Evolutionary conservation across 2,329 filamentous ascomycete genomes (phyloP).

Genomic region (Paraphaeosphaeria sporulosa): DNA sequence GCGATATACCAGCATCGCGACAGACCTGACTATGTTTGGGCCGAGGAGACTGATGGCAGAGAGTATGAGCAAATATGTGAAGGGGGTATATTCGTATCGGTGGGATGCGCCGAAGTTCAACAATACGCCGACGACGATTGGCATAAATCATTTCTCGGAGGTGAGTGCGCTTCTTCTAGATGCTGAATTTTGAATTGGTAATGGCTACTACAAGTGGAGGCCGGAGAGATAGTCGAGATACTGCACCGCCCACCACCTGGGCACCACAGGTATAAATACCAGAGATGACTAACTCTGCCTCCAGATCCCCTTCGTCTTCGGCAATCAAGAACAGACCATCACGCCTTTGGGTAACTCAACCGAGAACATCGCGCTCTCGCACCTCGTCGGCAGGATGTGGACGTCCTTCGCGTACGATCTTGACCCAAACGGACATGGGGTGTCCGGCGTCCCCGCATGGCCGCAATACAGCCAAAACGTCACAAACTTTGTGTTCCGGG

Average conservation of each 20-base stretch:
- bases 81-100: slow-evolving; percentile 37
- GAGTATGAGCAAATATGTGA: slow-evolving; percentile 30
- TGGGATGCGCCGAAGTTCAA: slow-evolving; percentile 44
- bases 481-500: slow-evolving; percentile 38
- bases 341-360: slow-evolving; percentile 36
- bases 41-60: slow-evolving; percentile 33
- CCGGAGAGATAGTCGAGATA: background rate
- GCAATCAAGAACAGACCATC: slow-evolving; percentile 35
- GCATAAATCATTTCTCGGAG: slow-evolving; percentile 41
- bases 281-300: background rate
- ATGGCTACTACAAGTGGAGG: too few relatives aligned
- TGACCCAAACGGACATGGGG: slow-evolving; percentile 39
- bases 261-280: background rate
- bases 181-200: too few relatives aligned
- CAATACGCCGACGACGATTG: slow-evolving; percentile 34
- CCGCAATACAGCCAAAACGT: slow-evolving; percentile 28
- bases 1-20: slow-evolving; percentile 37
- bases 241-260: background rate
- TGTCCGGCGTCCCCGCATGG: slow-evolving; percentile 24
- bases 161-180: slow-evolving; percentile 12
- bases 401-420: slow-evolving; percentile 39
- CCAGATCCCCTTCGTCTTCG: slow-evolving; percentile 42
- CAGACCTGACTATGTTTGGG: slow-evolving; percentile 40
- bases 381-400: slow-evolving; percentile 41
- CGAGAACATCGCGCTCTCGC: slow-evolving; percentile 30